A percentile compares a stretch with the other conserved stretches of the same genome.
phyloP scores from a whole-genome alignment of 208 protist genomes.

The Porcisia hertigi region DNA sequence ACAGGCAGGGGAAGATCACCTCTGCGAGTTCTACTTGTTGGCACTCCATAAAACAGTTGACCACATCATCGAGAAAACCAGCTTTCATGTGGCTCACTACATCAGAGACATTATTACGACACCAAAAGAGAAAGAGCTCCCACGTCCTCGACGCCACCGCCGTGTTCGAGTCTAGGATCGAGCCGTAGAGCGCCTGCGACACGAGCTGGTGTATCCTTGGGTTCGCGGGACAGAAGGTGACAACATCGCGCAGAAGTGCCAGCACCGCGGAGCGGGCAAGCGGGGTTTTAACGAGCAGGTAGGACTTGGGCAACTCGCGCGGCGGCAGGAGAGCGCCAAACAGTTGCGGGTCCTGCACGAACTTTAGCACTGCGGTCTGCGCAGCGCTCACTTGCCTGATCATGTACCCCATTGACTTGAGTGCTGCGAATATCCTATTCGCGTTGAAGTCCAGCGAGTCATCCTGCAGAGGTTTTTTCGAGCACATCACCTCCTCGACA shows the following conservation, averaged over 20 bases:
- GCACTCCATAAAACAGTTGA: conserved; percentile 80
- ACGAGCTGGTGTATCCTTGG: conserved; percentile 58
- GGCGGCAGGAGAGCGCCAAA: conserved; percentile 52
- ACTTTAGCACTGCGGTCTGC: conserved; percentile 55
- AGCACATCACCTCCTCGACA: conserved; percentile 39
- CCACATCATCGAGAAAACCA: conserved; percentile 70
- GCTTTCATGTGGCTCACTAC: conserved; percentile 58
- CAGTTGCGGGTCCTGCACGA: conserved; percentile 49
- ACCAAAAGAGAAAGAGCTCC: conserved; percentile 87
- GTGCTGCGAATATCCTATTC: conserved; percentile 61
- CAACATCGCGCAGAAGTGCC: conserved; percentile 74
- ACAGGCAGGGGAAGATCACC: conserved; percentile 79
- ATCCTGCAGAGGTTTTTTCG: conserved; percentile 60
- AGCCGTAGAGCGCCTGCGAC: conserved; percentile 48
- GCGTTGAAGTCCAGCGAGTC: conserved; percentile 67
- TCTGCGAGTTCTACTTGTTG: conserved; percentile 52
- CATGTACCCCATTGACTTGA: conserved; percentile 84
- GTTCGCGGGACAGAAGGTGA: conserved; percentile 58
- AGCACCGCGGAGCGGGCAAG: conserved; percentile 74
- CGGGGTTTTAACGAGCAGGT: conserved; percentile 58
- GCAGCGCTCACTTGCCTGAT: conserved; percentile 68
- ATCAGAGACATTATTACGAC: conserved; percentile 39
- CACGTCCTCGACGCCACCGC: conserved; percentile 63
- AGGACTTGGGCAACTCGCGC: conserved; percentile 27
- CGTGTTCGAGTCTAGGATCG: conserved; percentile 50